Conservation (phyloP, 495 filamentous ascomycete species). For the Glarea lozoyensis region DNA sequence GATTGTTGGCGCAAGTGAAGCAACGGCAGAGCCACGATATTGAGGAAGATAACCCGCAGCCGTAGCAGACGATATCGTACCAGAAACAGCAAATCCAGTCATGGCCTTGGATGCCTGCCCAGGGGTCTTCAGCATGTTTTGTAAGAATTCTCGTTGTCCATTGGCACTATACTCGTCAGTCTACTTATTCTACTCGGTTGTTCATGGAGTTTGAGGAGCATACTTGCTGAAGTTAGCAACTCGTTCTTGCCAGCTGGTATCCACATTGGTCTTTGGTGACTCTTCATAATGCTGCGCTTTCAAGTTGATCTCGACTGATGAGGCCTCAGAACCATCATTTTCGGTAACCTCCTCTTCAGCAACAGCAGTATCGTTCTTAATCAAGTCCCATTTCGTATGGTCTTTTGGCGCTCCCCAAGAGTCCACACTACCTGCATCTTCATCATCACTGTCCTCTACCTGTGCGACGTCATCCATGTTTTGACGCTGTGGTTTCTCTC, state of each 20-base stretch:
- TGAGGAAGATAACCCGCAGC: conserved; percentile 21
- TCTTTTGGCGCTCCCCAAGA: neutral
- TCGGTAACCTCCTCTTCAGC: neutral
- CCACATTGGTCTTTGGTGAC: conserved; percentile 2
- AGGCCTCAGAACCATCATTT: conserved; percentile 3
- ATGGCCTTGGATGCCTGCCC: conserved; percentile 8
- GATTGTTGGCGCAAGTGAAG: conserved; percentile 19
- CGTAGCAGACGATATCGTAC: conserved; percentile 19
- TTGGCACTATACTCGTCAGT: neutral
- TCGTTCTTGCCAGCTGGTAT: conserved; percentile 8
- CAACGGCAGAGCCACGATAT: conserved; percentile 21
- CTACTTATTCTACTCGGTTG: too few relatives aligned
- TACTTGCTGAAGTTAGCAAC: conserved; percentile 16
- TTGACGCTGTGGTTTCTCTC: too few relatives aligned
- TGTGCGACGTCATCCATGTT: neutral
- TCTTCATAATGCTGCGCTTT: neutral
- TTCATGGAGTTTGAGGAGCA: neutral
- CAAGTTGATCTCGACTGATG: conserved; percentile 10
- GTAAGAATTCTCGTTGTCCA: conserved; percentile 15
- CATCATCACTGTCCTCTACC: neutral
- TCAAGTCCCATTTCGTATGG: neutral
- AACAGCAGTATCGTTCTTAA: neutral
- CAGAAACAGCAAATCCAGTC: conserved; percentile 13
- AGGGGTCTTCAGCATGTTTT: conserved; percentile 18
- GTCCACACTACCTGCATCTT: conserved; percentile 1